A percentile compares a stretch with the other conserved stretches of the same genome.
Evolutionary conservation across 1,284 basidiomycete species (phyloP).

Genomic region (Moniliophthora roreri): DNA sequence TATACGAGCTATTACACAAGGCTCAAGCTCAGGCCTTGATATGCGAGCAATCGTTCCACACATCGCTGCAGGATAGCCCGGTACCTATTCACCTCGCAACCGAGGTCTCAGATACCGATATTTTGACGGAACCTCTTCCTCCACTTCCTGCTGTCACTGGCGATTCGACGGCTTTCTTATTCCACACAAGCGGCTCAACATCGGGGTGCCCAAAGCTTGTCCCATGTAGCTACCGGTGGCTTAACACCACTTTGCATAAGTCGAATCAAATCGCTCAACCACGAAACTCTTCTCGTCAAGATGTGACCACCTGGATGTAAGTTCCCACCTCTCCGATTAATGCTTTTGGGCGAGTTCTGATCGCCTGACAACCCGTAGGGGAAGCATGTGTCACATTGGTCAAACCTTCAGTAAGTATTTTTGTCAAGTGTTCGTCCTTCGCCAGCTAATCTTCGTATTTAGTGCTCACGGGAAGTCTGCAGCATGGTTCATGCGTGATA

Average conservation of each 20-base stretch:
- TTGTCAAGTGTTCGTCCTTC: slow-evolving; percentile 19
- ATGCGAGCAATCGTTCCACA: slow-evolving; percentile 49
- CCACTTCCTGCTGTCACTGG: slow-evolving; percentile 36
- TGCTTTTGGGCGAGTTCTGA: slow-evolving; percentile 23
- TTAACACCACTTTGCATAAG: slow-evolving; percentile 55
- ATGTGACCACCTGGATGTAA: slow-evolving; percentile 70
- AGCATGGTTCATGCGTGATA: slow-evolving; percentile 69
- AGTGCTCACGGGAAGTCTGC: slow-evolving; percentile 69
- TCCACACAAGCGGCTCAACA: slow-evolving; percentile 75
- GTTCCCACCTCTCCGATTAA: slow-evolving; percentile 27
- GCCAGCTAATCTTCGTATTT: slow-evolving; percentile 25
- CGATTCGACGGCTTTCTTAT: slow-evolving; percentile 58
- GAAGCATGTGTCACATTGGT: slow-evolving; percentile 71
- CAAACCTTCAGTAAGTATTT: slow-evolving; percentile 60
- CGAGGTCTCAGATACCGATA: slow-evolving; percentile 36
- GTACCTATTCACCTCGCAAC: slow-evolving; percentile 47
- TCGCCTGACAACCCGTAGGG: slow-evolving; percentile 40
- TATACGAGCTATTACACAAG: slow-evolving; percentile 60
- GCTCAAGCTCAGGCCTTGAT: slow-evolving; percentile 62
- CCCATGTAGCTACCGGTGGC: slow-evolving; percentile 62
- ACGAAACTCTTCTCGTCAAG: slow-evolving; percentile 48
- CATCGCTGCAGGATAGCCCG: slow-evolving; percentile 35
- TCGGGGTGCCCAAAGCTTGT: slow-evolving; percentile 75
- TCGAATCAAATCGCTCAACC: slow-evolving; percentile 52
- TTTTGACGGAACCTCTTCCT: slow-evolving; percentile 40